phyloP scores from a whole-genome alignment of 2,329 filamentous ascomycete species.

The Clarireedia hainanense region DNA sequence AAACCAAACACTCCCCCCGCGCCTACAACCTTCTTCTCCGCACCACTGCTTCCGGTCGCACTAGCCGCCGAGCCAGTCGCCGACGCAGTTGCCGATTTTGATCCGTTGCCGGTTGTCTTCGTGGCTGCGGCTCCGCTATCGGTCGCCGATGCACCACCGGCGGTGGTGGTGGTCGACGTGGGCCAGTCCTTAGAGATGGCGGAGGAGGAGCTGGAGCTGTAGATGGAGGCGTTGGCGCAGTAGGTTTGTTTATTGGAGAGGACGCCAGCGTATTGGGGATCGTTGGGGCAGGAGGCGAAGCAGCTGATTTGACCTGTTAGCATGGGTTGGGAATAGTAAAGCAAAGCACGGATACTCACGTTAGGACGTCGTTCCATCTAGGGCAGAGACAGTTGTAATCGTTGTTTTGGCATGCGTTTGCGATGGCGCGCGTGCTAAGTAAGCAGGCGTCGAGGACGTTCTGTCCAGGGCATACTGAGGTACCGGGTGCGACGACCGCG shows the following conservation, averaged over 20 bases:
- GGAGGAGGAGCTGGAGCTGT: conserved; percentile 13
- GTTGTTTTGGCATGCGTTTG: conserved; percentile 26
- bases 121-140: background rate
- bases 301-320: conserved; percentile 34
- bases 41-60: conserved; percentile 7
- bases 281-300: conserved; percentile 56
- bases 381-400: conserved; percentile 47
- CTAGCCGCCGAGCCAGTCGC: conserved; percentile 10
- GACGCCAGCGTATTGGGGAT: conserved; percentile 26
- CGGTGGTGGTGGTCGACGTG: conserved; percentile 5
- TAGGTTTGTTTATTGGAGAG: conserved; percentile 18
- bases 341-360: conserved; percentile 29
- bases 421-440: conserved; percentile 30
- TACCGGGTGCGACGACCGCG: conserved; percentile 7
- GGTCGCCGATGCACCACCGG: background rate
- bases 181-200: conserved; percentile 16
- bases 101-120: background rate
- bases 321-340: background rate
- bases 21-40: background rate
- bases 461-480: conserved; percentile 28
- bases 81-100: conserved; percentile 2
- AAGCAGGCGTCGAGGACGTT: conserved; percentile 34
- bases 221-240: conserved; percentile 21
- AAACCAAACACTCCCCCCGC: background rate
- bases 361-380: conserved; percentile 44